These are phyloP conservation scores for Lasiodiplodia citricola DNA, from an alignment of 2,329 filamentous ascomycete genomes.

Conservation along the genomic window DNA sequence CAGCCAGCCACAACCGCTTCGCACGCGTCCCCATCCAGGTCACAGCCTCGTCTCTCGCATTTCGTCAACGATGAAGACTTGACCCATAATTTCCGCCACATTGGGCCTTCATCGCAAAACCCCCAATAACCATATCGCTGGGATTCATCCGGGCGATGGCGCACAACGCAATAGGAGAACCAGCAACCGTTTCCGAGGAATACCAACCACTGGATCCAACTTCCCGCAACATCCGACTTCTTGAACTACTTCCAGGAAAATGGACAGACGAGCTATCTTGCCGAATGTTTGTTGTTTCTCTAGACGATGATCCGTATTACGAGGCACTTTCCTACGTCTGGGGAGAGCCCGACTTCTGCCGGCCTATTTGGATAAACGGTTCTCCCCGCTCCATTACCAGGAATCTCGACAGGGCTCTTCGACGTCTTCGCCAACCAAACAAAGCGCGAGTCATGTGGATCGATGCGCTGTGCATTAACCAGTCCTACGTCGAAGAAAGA, in stretches of 20 bases:
- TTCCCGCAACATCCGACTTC: not conserved
- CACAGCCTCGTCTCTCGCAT: too few species aligned
- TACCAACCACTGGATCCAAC: not conserved
- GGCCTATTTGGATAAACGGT: not conserved
- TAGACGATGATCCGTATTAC: not conserved
- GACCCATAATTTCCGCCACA: too few species aligned
- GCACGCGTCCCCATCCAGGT: too few species aligned
- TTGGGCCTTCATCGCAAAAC: too few species aligned
- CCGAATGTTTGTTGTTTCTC: not conserved
- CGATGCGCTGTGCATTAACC: slow-evolving; percentile 41
- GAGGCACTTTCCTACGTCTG: not conserved
- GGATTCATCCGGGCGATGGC: not conserved
- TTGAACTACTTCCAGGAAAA: not conserved
- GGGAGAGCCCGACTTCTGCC: not conserved
- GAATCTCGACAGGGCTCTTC: not conserved
- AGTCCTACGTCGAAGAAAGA: slow-evolving; percentile 38
- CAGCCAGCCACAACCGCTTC: too few species aligned
- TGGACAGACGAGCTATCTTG: not conserved
- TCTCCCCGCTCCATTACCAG: not conserved
- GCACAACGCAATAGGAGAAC: not conserved
- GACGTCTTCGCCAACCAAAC: not conserved
- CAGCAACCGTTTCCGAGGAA: too few species aligned
- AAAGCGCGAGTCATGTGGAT: slow-evolving; percentile 33
- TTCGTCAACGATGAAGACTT: too few species aligned
- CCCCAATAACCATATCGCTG: too few species aligned